Evolutionary conservation across 1,284 basidiomycete genomes (phyloP), one percentile per base, ranked within the genome.

Genomic region (Cutaneotrichosporon sp.): DNA sequence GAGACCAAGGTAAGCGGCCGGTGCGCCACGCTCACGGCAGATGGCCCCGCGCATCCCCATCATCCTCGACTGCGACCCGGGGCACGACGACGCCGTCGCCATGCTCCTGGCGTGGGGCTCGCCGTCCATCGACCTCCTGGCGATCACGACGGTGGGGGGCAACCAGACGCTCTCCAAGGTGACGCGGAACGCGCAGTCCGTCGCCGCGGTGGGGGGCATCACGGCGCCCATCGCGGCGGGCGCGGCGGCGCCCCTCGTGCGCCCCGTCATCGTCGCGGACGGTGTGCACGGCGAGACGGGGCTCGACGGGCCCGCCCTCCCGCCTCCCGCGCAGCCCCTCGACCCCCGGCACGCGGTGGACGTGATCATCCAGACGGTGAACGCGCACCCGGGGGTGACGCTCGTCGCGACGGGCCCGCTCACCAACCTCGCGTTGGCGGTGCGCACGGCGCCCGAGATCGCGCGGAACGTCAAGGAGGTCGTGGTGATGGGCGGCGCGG

Each of bases 11-110:
- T 45, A 27, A 8, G 22, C 16, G 3, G 24, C 25, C 16, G 14
- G 16, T 27, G n/a, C n/a, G n/a, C n/a, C n/a, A n/a, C n/a, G 31
- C 50, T 22, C n/a, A 43, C 27, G n/a, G 10, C 33, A 33, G 6
- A 36, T 16, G 18, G 31, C 20, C 13, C 22, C 18, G 20, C 42
- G n/a, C 27, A 52, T 22, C 2, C 52, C 58, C 9, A 62, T 68
- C 31, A 67, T 69, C 49, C 62, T 69, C 34, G 67, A 69, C 62
- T 67, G 66, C 50, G 67, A 69, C 59, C 61, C 67, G 14, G 67
- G 66, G 7, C 64, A 67, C 56, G 67, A 69, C 56, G 67, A 69
- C 38, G 67, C 63, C 9, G 59, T 69, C 31, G 67, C 67, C 4
- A 59, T 69, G 25, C 54, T 65, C 20, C 55, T 69, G 4, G 65